Evolutionary conservation across 768 basidiomycete genomes (phyloP), one percentile per base, ranked within the genome.

Genomic region (Cystoderma amianthinum): DNA sequence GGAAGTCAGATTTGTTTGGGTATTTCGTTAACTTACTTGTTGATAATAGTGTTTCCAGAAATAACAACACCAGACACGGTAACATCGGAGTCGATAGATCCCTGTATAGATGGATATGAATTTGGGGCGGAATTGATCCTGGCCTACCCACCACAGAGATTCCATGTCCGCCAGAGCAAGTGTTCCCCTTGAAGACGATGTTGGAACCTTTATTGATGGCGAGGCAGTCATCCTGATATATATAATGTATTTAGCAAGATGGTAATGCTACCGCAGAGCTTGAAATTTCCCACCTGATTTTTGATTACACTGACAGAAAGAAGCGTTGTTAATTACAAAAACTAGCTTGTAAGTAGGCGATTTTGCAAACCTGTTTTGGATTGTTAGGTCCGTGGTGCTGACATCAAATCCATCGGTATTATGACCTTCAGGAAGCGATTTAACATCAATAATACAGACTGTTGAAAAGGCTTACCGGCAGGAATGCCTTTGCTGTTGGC

Each of bases 121-220:
- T 13, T n/a, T n/a, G n/a, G n/a, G n/a, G n/a, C n/a, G n/a, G n/a
- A n/a, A n/a, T n/a, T n/a, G n/a, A n/a, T n/a, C n/a, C n/a, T n/a
- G n/a, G n/a, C n/a, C n/a, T n/a, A 16, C 74, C 64, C 38, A 82
- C 82, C 19, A 84, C 66, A 3, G 78, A 80, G 45, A 82, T 74
- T 20, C 83, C 82, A 37, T 86, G 82, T 2, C 83, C 81, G 19
- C 67, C 66, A 2, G 60, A 57, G 58, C 82, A 84, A 17, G 59
- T 61, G 53, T 82, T 80, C 18, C 71, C 53, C 41, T 60, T 59
- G 60, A 83, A 67, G 18, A 60, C 28, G 34, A 76, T 72, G 46
- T 71, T 72, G 4, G 59, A 44, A 3, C 67, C 68, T 39, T 53
- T 59, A 44, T 68, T 68, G 39, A 70, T 67, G 15, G 82, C 78